phyloP scores from a whole-genome alignment of 2,329 filamentous ascomycete genomes.

The Talaromyces rugulosus region DNA sequence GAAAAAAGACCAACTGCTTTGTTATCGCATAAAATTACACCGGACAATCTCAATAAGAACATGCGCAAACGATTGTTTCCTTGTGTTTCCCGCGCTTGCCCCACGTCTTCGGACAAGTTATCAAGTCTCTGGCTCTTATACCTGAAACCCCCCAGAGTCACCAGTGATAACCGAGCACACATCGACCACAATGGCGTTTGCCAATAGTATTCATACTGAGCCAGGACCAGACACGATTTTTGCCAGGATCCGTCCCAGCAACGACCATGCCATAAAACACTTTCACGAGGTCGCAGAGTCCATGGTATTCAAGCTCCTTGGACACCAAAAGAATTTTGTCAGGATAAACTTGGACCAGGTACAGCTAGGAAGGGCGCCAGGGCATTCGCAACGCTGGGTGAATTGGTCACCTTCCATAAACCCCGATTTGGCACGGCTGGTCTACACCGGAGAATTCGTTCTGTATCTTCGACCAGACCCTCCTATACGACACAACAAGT shows the following conservation, averaged over 20 bases:
- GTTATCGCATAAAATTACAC: not conserved
- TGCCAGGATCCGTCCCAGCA: not conserved
- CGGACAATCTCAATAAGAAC: not conserved
- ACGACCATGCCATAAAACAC: not conserved
- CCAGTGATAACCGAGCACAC: not conserved
- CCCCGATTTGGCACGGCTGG: not conserved
- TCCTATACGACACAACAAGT: not conserved
- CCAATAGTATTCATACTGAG: not conserved
- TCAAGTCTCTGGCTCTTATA: not conserved
- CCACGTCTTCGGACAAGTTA: not conserved
- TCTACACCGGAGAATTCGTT: not conserved
- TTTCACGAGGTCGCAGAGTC: not conserved
- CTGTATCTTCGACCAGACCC: not conserved
- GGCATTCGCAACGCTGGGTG: not conserved
- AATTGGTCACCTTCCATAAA: not conserved
- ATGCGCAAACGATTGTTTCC: no score
- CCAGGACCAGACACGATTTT: not conserved
- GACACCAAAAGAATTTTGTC: not conserved
- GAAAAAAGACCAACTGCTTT: not conserved
- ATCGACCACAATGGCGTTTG: not conserved
- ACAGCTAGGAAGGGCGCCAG: not conserved
- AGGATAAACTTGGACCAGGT: not conserved
- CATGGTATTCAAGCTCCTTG: not conserved
- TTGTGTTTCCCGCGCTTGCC: not conserved
- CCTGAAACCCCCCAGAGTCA: no score